Base-by-base conservation (phyloP, 2,329 filamentous ascomycete genomes). In the Corynespora cassiicola region DNA sequence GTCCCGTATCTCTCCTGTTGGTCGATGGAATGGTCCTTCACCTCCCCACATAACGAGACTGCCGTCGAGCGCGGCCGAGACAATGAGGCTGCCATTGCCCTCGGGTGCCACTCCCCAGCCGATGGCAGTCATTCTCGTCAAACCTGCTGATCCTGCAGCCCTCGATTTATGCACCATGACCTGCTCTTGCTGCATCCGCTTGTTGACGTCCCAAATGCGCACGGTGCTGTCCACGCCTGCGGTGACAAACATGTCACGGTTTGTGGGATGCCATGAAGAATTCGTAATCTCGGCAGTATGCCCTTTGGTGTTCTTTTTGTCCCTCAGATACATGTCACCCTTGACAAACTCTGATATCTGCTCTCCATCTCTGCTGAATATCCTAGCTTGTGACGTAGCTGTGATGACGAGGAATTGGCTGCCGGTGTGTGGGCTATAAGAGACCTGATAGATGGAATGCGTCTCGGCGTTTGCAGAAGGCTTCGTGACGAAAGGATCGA, bases 291-390 rank as follows among this genome's bases (percentile, higher is more conserved):
- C 94, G 4, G 91, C 91, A 35, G 96, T 85, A 69, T 99, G 94
- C 1, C 94, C 94, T 66, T 96, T 97, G 4, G 94, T 99, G 65
- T 97, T 91, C 70, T 96, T 83, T 87, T 97, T 95, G 66, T 99
- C 94, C 37, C 92, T 82, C 52, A 99, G 73, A 60, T 99, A 99
- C 91, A 97, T 97, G 65, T 99, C 94, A 29, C 94, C 94, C 71
- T 99, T 99, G 54, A 90, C 86, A 52, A 96, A 97, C 61, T 96
- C 90, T 1, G 86, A 86, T 31, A 95, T 58, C 6, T 87, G 78
- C 28, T 95, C 89, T 24, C 94, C 94, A 72, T 99, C 92, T 58
- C 94, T 84, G 56, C 83, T 88, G 66, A 97, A 78, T 16, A 99
- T 84, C 66, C 90, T 91, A 9, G 92, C 89, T 66, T 97, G 92